Base-by-base conservation (phyloP, 2,329 filamentous ascomycete species). In the Aureobasidium sp. region DNA sequence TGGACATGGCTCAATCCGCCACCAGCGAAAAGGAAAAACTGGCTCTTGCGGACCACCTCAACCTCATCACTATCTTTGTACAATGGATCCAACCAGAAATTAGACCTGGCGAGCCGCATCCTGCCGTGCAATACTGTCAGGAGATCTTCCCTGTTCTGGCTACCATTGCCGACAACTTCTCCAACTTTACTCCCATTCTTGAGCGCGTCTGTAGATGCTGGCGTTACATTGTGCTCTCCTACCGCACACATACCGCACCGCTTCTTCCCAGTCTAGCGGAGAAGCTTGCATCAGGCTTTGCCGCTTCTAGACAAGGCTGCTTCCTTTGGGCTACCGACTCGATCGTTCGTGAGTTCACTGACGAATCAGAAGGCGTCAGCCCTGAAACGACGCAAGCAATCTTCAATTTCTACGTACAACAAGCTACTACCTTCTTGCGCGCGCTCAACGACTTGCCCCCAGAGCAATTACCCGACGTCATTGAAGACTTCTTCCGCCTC, bases 321-420 rank as follows among this genome's bases (percentile, higher is more conserved):
- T 99, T 99, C 81, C 81, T 99, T n/a, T 99, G 94, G 94, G 93
- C 94, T 1, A 97, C 93, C 2, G 90, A 92, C 66, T 91, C 93
- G 9, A 95, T 99, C 65, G 83, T 99, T 33, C 88, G 94, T 63
- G 94, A 99, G 73, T 99, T 97, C 71, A 94, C 91, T 0, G 90
- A 96, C 68, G 91, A 93, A 45, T 85, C 89, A 45, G 91, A 96
- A 68, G 85, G 89, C 64, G 89, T 97, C 22, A 88, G 93, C 60
- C 82, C 87, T 56, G 79, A 83, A n/a, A 95, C 91, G 6, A 90
- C 89, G 17, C 86, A 91, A 60, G 89, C 89, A 66, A 95, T 99
- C 61, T 99, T 95, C 76, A 84, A 85, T 62, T 99, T 99, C 77
- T 97, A 96, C 71, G 91, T 97, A 74, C 88, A 91, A 61, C 94